Evolutionary conservation across 805 yeast genomes (phyloP).

Genomic region (Kodamaea kakaduensis): DNA sequence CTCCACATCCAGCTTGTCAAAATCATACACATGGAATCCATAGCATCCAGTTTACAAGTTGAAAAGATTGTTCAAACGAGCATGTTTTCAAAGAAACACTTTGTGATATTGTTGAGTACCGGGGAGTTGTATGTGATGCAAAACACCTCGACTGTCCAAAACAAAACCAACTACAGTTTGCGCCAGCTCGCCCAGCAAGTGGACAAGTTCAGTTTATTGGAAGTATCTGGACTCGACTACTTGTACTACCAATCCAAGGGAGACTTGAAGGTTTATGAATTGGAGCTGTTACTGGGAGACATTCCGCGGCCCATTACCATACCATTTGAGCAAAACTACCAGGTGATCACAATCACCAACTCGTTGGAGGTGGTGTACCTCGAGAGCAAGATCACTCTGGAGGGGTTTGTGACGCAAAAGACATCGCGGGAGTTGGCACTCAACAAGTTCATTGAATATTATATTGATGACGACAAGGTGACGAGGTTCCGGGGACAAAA

Average conservation of each 20-base stretch:
- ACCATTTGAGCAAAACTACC: slow-evolving; percentile 15
- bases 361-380: slow-evolving; percentile 43
- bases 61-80: slow-evolving; percentile 20
- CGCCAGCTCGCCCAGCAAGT: slow-evolving; percentile 26
- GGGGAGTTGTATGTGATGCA: slow-evolving; percentile 39
- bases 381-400: slow-evolving; percentile 29
- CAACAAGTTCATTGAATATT: slow-evolving; percentile 45
- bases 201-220: slow-evolving; percentile 30
- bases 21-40: slow-evolving; percentile 34
- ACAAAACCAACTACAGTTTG: slow-evolving; percentile 17
- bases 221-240: slow-evolving; percentile 12
- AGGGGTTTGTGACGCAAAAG: slow-evolving; percentile 22
- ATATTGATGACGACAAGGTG: slow-evolving; percentile 29
- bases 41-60: slow-evolving; percentile 24
- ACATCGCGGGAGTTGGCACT: slow-evolving; percentile 42
- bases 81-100: slow-evolving; percentile 28
- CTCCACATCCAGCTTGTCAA: slow-evolving; percentile 27
- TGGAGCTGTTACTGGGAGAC: slow-evolving; percentile 17
- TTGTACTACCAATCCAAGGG: slow-evolving; percentile 37
- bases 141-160: slow-evolving; percentile 20
- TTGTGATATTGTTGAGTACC: slow-evolving; percentile 31
- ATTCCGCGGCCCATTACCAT: slow-evolving; percentile 20
- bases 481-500: slow-evolving; percentile 36
- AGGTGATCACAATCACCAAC: slow-evolving; percentile 11
- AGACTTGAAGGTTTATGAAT: slow-evolving; percentile 26